phyloP scores from a whole-genome alignment of 148 eudicot genomes.

The Vaccinium macrocarpon region DNA sequence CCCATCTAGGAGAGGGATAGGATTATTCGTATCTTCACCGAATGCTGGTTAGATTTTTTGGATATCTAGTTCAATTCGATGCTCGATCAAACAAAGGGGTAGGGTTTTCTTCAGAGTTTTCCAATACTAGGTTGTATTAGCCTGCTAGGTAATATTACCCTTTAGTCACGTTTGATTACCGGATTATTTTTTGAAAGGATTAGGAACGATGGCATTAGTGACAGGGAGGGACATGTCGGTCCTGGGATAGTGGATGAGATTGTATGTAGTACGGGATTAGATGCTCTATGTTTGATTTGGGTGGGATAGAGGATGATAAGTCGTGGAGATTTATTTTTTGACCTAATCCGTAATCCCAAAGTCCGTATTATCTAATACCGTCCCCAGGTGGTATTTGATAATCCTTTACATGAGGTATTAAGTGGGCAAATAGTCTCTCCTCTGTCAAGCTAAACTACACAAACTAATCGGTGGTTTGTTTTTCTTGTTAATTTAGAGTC shows the following conservation, averaged over 20 bases:
- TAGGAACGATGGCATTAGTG: background rate
- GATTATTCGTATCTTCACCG: background rate
- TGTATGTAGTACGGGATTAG: background rate
- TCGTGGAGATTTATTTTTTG: background rate
- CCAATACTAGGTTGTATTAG: background rate
- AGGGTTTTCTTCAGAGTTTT: background rate
- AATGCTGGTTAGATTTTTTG: background rate
- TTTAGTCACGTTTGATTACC: background rate
- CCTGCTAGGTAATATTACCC: no score
- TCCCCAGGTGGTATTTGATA: background rate
- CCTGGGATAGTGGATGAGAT: background rate
- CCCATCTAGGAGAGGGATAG: no score
- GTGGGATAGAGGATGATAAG: background rate
- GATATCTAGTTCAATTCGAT: background rate
- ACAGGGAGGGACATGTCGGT: background rate
- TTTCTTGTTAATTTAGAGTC: background rate
- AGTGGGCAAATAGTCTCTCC: no score
- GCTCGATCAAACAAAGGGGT: background rate
- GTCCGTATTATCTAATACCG: background rate
- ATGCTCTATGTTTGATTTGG: background rate
- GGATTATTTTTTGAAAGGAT: background rate
- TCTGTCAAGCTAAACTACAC: background rate
- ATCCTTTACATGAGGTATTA: background rate
- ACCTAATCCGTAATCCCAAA: background rate
- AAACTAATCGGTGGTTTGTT: background rate